These are phyloP conservation scores for Polygonum maritimum DNA, from an alignment of 148 eudicot species.

Conservation along the genomic window DNA sequence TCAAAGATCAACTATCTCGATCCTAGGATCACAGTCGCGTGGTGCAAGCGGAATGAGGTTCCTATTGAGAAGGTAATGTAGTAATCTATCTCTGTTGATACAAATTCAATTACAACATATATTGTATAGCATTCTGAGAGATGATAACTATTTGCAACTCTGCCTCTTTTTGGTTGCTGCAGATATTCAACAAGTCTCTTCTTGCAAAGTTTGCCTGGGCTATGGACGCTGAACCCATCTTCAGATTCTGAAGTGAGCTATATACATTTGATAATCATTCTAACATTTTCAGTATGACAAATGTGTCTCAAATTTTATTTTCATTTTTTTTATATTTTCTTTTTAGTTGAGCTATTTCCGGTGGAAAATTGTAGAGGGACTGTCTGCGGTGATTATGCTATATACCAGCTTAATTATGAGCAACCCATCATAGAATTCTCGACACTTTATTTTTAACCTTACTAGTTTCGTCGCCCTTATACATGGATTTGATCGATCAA, in stretches of 20 bases:
- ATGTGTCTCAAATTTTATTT: not conserved
- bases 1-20: constrained; percentile 94
- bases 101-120: too few species aligned
- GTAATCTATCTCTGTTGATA: not conserved
- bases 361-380: constrained; percentile 8
- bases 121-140: not conserved
- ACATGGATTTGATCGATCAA: not conserved
- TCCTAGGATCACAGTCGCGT: constrained; percentile 94
- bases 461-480: not conserved
- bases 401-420: not conserved
- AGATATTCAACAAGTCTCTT: constrained; percentile 90
- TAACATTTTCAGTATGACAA: not conserved
- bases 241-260: constrained; percentile 53
- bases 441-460: not conserved
- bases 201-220: constrained; percentile 95
- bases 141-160: not conserved
- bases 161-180: constrained; percentile 10
- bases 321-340: not conserved
- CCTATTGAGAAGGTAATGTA: constrained; percentile 85
- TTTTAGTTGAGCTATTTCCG: not conserved
- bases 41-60: constrained; percentile 97
- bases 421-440: not conserved
- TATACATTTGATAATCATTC: not conserved
- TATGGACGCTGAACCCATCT: constrained; percentile 82
- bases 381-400: not conserved